Evolutionary conservation across 768 basidiomycete species (phyloP).

Genomic region (Fomitopsis pulvina): DNA sequence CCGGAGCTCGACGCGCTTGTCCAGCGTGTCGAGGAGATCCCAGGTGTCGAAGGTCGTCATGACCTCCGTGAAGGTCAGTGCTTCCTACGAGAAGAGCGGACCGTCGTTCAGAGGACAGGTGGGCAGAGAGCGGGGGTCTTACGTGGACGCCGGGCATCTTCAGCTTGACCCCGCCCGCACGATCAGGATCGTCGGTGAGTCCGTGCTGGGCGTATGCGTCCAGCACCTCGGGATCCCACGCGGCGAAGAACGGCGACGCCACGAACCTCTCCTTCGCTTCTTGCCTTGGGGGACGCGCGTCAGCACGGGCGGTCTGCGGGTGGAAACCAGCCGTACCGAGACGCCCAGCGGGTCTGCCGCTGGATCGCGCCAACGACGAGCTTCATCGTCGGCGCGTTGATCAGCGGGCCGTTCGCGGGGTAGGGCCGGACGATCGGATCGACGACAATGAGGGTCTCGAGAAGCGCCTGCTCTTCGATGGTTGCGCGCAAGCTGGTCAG

Average conservation of each 20-base stretch:
- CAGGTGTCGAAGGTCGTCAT: slow-evolving; percentile 31
- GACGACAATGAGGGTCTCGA: slow-evolving; percentile 64
- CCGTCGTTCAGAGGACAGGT: not conserved
- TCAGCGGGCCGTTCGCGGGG: not conserved
- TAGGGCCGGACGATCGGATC: slow-evolving; percentile 60
- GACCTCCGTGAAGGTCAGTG: slow-evolving; percentile 47
- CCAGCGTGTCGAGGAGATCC: slow-evolving; percentile 30
- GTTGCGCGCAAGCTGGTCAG: slow-evolving; percentile 55
- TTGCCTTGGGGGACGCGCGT: slow-evolving; percentile 32
- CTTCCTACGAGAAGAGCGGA: slow-evolving; percentile 34
- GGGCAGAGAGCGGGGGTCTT: not conserved
- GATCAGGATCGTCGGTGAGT: slow-evolving; percentile 31
- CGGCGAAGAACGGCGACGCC: slow-evolving; percentile 56
- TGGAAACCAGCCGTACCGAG: slow-evolving; percentile 33
- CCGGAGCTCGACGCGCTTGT: slow-evolving; percentile 41
- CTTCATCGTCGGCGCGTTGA: not conserved
- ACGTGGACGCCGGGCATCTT: slow-evolving; percentile 57
- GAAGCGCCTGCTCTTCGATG: slow-evolving; percentile 54
- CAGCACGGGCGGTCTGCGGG: not conserved
- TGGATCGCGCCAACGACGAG: slow-evolving; percentile 39
- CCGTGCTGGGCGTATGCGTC: slow-evolving; percentile 55
- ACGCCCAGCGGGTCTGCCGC: slow-evolving; percentile 59
- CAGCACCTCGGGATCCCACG: slow-evolving; percentile 64
- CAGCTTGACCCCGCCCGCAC: slow-evolving; percentile 45
- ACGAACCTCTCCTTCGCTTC: slow-evolving; percentile 48